Conservation (phyloP, 139 green algal genomes). For the Chlorokybus atmophyticus region DNA sequence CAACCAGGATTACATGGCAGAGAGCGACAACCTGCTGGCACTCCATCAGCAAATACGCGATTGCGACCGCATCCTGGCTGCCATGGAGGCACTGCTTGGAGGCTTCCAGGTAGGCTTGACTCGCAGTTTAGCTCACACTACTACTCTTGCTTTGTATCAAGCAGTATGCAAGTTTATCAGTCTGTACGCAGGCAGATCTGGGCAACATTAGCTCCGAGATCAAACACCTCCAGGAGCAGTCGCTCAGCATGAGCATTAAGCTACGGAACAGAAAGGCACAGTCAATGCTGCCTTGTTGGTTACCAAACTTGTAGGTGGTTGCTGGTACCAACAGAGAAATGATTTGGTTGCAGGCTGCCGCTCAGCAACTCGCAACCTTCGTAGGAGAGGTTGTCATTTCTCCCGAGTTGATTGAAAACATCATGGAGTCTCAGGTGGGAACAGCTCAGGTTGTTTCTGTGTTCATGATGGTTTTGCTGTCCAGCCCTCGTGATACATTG, state of each 20-base stretch:
- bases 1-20: constrained; percentile 76
- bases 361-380: constrained; percentile 56
- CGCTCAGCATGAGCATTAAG: constrained; percentile 64
- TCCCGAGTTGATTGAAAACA: constrained; percentile 61
- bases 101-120: constrained; percentile 56
- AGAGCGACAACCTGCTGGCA: constrained; percentile 73
- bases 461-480: not conserved
- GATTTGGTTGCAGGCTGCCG: constrained; percentile 1
- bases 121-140: not conserved
- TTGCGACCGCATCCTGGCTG: constrained; percentile 72
- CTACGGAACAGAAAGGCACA: constrained; percentile 60
- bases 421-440: constrained; percentile 56
- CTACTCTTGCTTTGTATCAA: not conserved
- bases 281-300: not conserved
- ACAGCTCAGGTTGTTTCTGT: too few relatives aligned
- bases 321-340: not conserved
- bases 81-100: constrained; percentile 78
- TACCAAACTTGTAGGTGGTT: not conserved
- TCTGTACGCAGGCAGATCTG: constrained; percentile 61
- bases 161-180: not conserved
- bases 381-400: constrained; percentile 65
- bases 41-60: constrained; percentile 77
- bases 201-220: constrained; percentile 39
- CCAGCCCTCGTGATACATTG: not conserved
- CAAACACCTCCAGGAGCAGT: constrained; percentile 46